These are phyloP conservation scores for Crithidia mellificae DNA, from an alignment of 208 protist genomes.

Conservation along the genomic window DNA sequence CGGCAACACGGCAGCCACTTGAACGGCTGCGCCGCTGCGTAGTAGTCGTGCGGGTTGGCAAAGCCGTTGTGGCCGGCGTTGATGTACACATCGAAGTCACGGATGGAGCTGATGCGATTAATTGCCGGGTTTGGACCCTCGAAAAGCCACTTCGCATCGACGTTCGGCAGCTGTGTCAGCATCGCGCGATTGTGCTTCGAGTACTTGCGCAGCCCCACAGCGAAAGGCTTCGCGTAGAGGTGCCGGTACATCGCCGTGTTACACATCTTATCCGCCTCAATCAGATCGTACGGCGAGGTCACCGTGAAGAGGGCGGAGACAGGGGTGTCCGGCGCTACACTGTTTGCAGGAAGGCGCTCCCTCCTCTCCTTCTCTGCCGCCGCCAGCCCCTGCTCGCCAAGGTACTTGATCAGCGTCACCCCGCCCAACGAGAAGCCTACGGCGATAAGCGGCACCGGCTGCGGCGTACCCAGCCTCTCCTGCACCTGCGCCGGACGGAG, in stretches of 20 bases:
- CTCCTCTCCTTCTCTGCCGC: neutral
- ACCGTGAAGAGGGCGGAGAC: conserved; percentile 49
- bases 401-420: conserved; percentile 59
- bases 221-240: conserved; percentile 39
- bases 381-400: conserved; percentile 51
- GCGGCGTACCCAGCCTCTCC: conserved; percentile 25
- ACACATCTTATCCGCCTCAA: conserved; percentile 30
- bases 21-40: conserved; percentile 49
- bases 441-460: conserved; percentile 49
- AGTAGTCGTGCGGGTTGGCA: conserved; percentile 36
- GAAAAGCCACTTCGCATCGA: conserved; percentile 38
- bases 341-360: conserved; percentile 5
- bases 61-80: conserved; percentile 62
- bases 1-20: conserved; percentile 28
- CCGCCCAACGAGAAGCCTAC: conserved; percentile 71
- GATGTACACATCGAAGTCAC: conserved; percentile 46
- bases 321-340: conserved; percentile 23
- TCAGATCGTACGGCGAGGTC: conserved; percentile 50
- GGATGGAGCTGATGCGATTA: conserved; percentile 28
- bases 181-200: conserved; percentile 48
- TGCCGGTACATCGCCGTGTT: conserved; percentile 17
- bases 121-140: conserved; percentile 24
- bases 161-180: conserved; percentile 36
- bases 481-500: conserved; percentile 36
- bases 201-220: conserved; percentile 37